Base-by-base conservation (phyloP, 495 filamentous ascomycete species). In the Talaromyces nanjingensis region DNA sequence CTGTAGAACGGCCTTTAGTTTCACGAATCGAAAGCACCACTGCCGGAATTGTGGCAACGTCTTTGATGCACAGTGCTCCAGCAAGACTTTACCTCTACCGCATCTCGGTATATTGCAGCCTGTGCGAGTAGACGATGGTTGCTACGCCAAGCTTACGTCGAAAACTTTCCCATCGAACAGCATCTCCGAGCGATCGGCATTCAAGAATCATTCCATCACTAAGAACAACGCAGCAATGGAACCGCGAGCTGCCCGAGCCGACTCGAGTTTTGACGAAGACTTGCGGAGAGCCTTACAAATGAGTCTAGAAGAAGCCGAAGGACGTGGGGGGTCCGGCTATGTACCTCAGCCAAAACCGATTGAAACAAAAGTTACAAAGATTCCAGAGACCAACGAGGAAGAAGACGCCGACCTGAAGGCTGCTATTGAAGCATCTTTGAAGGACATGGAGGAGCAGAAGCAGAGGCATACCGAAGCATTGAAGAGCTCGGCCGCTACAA, bases 381-480 rank as follows among this genome's bases (percentile, higher is more conserved):
- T 53, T 67, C 11, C 67, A 63, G 65, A 68, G 54, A 70, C 76
- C 25, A 83, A 84, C 3, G 91, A 91, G 63, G 90, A 93, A 45
- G 92, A 97, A 62, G 94, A 98, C 72, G 87, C 92, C 16, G 93
- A 98, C 71, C 77, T 98, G 42, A 96, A 96, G 71, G 93, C 94
- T 42, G 94, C 94, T 12, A 98, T 98, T 71, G 93, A 92, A 37
- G 94, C 96, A 25, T 97, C 93, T n/a, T 74, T 98, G 54, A 88
- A 89, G 54, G 94, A 98, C 72, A 97, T 98, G 93, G 94, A 98
- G 76, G 88, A 96, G 71, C 96, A 98, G 68, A 98, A 98, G 76
- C 91, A 94, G 73, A 87, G 85, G 65, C 89, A 97, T 76, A 87
- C 91, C 8, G 87, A 88, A 27, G 84, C 84, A 24, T 76, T 97